phyloP scores from a whole-genome alignment of 192 early-diverging fungal genomes.

The Umbelopsis sp. region DNA sequence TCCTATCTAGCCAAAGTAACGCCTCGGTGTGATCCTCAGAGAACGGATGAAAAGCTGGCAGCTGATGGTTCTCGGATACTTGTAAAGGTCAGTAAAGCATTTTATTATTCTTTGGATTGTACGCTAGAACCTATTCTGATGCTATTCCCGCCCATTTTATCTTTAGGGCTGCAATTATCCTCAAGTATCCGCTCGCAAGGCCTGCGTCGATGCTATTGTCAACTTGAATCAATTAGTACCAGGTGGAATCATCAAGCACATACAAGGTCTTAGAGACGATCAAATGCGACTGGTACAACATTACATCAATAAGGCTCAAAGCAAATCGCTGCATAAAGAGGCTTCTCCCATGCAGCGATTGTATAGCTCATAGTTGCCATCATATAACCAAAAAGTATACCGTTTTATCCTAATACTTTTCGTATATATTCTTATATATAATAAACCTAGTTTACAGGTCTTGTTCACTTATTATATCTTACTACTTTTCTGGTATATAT shows the following conservation, averaged over 20 bases:
- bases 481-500: too few relatives aligned
- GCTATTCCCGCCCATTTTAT: not conserved
- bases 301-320: conserved; percentile 34
- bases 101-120: too few relatives aligned
- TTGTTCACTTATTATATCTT: too few relatives aligned
- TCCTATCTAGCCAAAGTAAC: conserved; percentile 34
- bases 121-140: not conserved
- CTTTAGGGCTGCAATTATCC: conserved; percentile 35
- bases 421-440: too few relatives aligned
- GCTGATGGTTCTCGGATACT: conserved; percentile 33
- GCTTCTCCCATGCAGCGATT: conserved; percentile 2
- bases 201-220: conserved; percentile 42
- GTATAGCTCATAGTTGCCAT: not conserved
- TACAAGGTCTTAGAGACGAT: conserved; percentile 41
- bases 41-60: conserved; percentile 33
- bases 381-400: too few relatives aligned
- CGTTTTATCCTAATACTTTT: too few relatives aligned
- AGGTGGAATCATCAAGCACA: conserved; percentile 30
- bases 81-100: conserved; percentile 23
- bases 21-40: conserved; percentile 24
- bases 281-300: conserved; percentile 37
- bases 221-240: conserved; percentile 41
- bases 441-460: too few relatives aligned
- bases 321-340: conserved; percentile 3
- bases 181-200: conserved; percentile 34